A percentile compares a stretch with the other conserved stretches of the same genome.
Evolutionary conservation across 2,329 filamentous ascomycete species (phyloP).

Genomic region (Monosporascus sp.): DNA sequence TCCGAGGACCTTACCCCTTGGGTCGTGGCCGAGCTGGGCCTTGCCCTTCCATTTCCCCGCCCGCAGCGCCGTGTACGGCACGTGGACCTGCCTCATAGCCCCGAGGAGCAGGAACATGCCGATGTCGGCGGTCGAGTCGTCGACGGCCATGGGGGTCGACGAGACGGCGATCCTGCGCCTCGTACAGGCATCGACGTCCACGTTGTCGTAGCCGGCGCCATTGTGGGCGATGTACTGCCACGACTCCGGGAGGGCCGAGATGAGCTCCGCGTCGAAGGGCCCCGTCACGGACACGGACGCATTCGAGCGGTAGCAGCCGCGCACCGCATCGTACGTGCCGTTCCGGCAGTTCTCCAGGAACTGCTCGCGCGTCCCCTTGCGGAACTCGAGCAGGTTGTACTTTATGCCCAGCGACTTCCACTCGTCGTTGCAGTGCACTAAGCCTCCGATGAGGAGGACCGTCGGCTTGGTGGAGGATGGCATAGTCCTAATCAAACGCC

Average conservation of each 20-base stretch:
- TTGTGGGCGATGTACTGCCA: constrained; percentile 57
- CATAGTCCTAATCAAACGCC: neutral
- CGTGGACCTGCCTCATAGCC: constrained; percentile 68
- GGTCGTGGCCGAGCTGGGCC: constrained; percentile 60
- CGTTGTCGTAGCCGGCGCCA: constrained; percentile 79
- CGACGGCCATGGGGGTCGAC: constrained; percentile 75
- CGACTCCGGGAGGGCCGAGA: constrained; percentile 48
- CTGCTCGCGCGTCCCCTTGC: neutral
- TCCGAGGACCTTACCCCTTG: constrained; percentile 70
- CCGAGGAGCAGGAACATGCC: constrained; percentile 78
- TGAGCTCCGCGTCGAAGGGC: constrained; percentile 63
- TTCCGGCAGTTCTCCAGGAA: neutral
- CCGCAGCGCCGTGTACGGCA: constrained; percentile 59
- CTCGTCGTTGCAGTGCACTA: neutral
- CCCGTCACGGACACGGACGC: constrained; percentile 52
- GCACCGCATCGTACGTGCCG: neutral
- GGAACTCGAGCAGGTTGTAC: neutral
- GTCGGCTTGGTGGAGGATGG: neutral
- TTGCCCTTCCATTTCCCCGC: constrained; percentile 62
- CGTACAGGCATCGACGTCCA: constrained; percentile 69
- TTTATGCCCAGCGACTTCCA: neutral
- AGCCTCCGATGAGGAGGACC: neutral
- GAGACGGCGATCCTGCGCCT: constrained; percentile 63
- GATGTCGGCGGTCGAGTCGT: constrained; percentile 78
- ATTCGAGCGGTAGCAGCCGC: neutral